A percentile compares a stretch with the other conserved stretches of the same genome.
Evolutionary conservation across 805 yeast genomes (phyloP).

Genomic region (Ogataea methanolica): DNA sequence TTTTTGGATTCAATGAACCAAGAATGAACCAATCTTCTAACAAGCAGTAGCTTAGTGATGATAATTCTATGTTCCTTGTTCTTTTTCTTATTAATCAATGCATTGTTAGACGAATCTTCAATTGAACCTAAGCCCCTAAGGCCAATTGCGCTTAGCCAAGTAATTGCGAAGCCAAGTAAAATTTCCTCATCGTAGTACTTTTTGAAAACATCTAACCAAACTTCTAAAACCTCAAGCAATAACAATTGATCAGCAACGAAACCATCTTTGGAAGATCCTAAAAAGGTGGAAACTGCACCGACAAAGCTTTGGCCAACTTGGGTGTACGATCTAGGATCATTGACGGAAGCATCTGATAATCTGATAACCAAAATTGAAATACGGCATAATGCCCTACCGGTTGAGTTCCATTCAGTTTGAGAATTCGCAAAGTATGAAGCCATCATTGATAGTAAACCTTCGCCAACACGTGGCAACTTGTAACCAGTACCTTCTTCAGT

Average conservation of each 20-base stretch:
- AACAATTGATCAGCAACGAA: conserved; percentile 60
- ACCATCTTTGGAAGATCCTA: conserved; percentile 40
- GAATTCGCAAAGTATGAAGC: conserved; percentile 45
- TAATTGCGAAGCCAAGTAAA: conserved; percentile 37
- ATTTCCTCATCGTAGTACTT: conserved; percentile 34
- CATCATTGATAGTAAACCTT: conserved; percentile 42
- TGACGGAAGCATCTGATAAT: conserved; percentile 26
- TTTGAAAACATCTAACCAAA: conserved; percentile 43
- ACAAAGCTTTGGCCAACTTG: conserved; percentile 26
- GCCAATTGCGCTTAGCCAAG: conserved; percentile 51
- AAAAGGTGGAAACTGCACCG: conserved; percentile 36
- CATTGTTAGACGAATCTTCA: conserved; percentile 23
- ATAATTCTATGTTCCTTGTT: conserved; percentile 51
- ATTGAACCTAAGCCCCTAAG: conserved; percentile 50
- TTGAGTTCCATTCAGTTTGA: conserved; percentile 52
- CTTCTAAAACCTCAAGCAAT: conserved; percentile 55
- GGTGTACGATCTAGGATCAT: conserved; percentile 8
- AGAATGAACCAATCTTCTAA: conserved; percentile 49
- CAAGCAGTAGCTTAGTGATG: conserved; percentile 54
- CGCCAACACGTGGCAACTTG: conserved; percentile 47
- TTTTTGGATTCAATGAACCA: conserved; percentile 28
- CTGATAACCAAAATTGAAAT: conserved; percentile 48
- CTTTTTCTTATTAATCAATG: conserved; percentile 31
- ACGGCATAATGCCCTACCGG: conserved; percentile 62
- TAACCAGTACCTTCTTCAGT: conserved; percentile 4